Base-by-base conservation (phyloP, 495 filamentous ascomycete species). In the Neurospora africana region DNA sequence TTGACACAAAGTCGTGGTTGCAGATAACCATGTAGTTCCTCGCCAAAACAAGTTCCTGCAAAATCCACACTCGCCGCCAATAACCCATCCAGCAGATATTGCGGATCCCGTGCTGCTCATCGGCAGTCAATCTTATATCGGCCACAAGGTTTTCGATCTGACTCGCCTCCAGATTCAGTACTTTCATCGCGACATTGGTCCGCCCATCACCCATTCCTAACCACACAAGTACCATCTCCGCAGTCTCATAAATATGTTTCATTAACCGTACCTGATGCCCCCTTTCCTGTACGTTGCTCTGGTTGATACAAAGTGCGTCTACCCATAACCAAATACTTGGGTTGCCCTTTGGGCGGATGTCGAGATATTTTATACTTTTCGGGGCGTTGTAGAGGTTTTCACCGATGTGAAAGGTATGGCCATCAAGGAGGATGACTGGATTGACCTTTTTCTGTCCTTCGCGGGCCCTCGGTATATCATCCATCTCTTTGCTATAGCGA, bases 261-360 rank as follows among this genome's bases (percentile, higher is more conserved):
- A 71, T 70, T 17, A 68, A 44, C 19, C 30, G 33, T 7, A 73
- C 72, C 53, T 73, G 72, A 8, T 21, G n/a, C 0, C 38, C 38
- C 68, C 72, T 68, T n/a, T 73, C 72, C n/a, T 44, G 7, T 1
- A 38, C 17, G 67, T 73, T 13, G 47, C 33, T 11, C 53, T 73
- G 69, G 53, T 73, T 67, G 11, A 73, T 71, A 5, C 68, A 73
- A 0, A 53, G n/a, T 0, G 44, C 21, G 0, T 53, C 44, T 53
- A 23, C 10, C 21, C 21, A 53, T 13, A 53, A 27, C 44, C 19
- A 53, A 53, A 44, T 13, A 39, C 38, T 10, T 39, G 38, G 7
- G 8, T 7, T 9, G 1, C 38, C 38, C 2, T 2, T 2, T 39
- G 38, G 3, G 6, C 38, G 9, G 38, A 9, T 39, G 9, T 39